These are phyloP conservation scores for Leccinum uliginosum DNA, from an alignment of 768 basidiomycete genomes.

Conservation along the genomic window DNA sequence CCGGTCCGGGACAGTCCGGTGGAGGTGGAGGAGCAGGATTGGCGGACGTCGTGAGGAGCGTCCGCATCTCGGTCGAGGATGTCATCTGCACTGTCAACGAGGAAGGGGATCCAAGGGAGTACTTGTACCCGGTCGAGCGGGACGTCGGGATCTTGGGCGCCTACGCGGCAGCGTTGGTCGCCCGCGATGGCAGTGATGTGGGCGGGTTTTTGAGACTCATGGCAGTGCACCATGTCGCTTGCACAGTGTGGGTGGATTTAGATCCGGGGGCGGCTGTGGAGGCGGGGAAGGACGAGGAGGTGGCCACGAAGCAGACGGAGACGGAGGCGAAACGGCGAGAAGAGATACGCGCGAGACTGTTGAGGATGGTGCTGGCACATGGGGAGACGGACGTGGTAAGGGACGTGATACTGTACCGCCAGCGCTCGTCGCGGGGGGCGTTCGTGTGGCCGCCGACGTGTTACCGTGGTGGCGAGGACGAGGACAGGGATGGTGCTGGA, in stretches of 20 bases:
- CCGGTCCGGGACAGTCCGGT: neutral
- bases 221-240: conserved; percentile 76
- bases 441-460: conserved; percentile 49
- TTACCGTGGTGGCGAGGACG: conserved; percentile 33
- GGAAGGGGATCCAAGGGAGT: conserved; percentile 46
- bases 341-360: conserved; percentile 37
- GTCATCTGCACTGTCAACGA: conserved; percentile 35
- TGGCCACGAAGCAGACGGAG: conserved; percentile 11
- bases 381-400: conserved; percentile 44
- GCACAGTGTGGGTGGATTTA: conserved; percentile 69
- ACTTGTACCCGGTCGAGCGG: conserved; percentile 67
- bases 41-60: conserved; percentile 42
- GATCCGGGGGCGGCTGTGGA: conserved; percentile 13
- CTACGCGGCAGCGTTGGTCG: conserved; percentile 49
- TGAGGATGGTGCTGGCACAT: conserved; percentile 49
- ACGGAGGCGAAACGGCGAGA: conserved; percentile 29
- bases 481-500: neutral
- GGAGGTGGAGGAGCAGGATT: neutral
- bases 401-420: conserved; percentile 58
- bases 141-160: conserved; percentile 57
- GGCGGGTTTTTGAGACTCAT: conserved; percentile 62
- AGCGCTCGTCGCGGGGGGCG: conserved; percentile 31
- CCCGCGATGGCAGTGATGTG: conserved; percentile 30
- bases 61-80: conserved; percentile 47
- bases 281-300: conserved; percentile 2